Conservation (phyloP, 768 basidiomycete genomes). For the Crepidotus variabilis region DNA sequence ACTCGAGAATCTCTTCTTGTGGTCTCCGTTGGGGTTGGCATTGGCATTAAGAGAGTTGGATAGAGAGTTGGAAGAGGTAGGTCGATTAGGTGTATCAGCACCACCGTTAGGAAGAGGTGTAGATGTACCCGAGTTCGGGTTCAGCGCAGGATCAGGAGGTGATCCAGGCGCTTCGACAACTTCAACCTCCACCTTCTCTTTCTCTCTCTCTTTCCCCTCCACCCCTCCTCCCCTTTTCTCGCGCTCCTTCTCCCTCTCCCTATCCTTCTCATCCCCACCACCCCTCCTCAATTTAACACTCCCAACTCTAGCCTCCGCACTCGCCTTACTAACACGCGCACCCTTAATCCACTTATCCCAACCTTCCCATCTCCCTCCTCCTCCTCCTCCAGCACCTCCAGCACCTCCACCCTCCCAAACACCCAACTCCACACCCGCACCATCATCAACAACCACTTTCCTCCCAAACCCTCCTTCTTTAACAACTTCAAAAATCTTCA, state of each 20-base stretch:
- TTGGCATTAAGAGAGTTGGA: not conserved
- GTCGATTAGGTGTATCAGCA: too few relatives aligned
- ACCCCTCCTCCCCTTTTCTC: too few relatives aligned
- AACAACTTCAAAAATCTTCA: constrained; percentile 59
- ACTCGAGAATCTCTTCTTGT: constrained; percentile 56
- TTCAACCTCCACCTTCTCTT: too few relatives aligned
- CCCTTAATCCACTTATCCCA: constrained; percentile 1
- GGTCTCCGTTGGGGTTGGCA: not conserved
- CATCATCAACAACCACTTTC: constrained; percentile 69
- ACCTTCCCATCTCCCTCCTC: not conserved
- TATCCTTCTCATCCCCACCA: too few relatives aligned
- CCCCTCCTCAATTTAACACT: too few relatives aligned
- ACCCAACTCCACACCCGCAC: constrained; percentile 78
- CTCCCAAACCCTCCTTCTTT: constrained; percentile 84
- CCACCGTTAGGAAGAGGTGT: too few relatives aligned
- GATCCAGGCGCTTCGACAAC: too few relatives aligned
- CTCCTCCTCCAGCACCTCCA: constrained; percentile 8
- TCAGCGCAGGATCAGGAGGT: too few relatives aligned
- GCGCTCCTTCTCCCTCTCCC: too few relatives aligned
- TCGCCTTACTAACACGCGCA: not conserved
- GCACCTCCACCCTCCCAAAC: constrained; percentile 46
- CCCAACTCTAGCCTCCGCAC: not conserved
- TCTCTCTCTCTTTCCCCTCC: too few relatives aligned
- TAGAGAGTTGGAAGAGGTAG: not conserved
- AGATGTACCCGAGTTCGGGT: too few relatives aligned